phyloP scores from a whole-genome alignment of 2,329 filamentous ascomycete species.

The Ophiostoma sp. region DNA sequence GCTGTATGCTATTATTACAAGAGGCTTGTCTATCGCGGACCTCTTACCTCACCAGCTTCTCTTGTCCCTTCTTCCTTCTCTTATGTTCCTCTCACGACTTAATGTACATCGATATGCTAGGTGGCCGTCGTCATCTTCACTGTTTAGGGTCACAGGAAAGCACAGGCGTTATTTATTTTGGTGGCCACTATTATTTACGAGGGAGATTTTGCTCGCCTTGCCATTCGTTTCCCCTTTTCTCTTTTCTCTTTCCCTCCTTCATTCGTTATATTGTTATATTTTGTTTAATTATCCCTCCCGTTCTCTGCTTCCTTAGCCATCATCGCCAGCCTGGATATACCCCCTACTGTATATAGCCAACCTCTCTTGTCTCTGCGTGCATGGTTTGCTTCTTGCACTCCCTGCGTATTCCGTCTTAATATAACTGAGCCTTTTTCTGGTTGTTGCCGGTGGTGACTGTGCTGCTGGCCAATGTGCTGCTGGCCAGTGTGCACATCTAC shows the following conservation, averaged over 20 bases:
- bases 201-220: background rate
- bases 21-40: background rate
- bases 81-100: too few species aligned
- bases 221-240: background rate
- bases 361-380: background rate
- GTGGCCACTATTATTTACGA: conserved; percentile 1
- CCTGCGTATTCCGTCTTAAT: background rate
- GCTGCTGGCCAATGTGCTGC: background rate
- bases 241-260: background rate
- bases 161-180: conserved; percentile 10
- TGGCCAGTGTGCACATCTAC: background rate
- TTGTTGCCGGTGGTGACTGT: background rate
- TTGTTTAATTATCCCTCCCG: background rate
- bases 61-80: background rate
- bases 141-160: background rate
- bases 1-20: background rate
- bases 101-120: background rate
- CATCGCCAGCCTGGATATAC: background rate
- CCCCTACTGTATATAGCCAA: background rate
- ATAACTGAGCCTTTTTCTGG: background rate
- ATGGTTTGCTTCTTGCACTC: background rate
- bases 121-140: background rate
- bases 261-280: background rate
- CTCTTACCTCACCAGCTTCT: background rate
- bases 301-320: background rate